Evolutionary conservation across 2,329 filamentous ascomycete species (phyloP), one percentile per base, ranked within the genome.

Genomic region (Neophaeococcomyces aloes): DNA sequence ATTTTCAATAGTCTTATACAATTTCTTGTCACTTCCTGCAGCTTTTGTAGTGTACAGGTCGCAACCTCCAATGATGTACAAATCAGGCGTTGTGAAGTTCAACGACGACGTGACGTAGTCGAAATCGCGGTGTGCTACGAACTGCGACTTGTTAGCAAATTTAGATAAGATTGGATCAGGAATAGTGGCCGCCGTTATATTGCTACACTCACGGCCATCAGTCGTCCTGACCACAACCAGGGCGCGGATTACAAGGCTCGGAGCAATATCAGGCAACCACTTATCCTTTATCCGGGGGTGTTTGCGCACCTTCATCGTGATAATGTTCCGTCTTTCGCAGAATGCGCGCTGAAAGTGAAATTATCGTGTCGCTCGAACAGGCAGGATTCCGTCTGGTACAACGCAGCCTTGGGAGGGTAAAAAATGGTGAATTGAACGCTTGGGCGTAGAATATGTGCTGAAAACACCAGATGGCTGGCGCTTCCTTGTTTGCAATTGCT

Each of bases 21-120:
- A 72, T 61, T 96, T 96, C 75, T 95, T 95, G 63, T 98, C 91
- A 51, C 82, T 81, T 35, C 88, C 87, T 44, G 89, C 87, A 23
- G 91, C 88, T 66, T 98, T 98, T 19, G 88, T 95, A 7, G 89
- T 96, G 71, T 95, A 98, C 14, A 96, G 75, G 64, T 98, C 91
- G 71, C 89, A 96, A 52, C 86, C 85, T 56, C 91, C 91, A 21
- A 87, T 82, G 48, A 98, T 83, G 55, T 89, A 85, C 60, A 86
- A 88, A 61, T 96, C 89, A 40, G 84, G 79, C 1, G 89, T 95
- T 58, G 91, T 86, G 71, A 96, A 96, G 62, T 94, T 96, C 60
- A 98, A 79, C 51, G 89, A 85, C 67, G 83, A 83, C 48, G 87
- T 89, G 54, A 96, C 84, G 63, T 83, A 79, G 64, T 96, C 88